Base-by-base conservation (phyloP, 352 stramenopile genomes). In the Phytophthora cryptogea region DNA sequence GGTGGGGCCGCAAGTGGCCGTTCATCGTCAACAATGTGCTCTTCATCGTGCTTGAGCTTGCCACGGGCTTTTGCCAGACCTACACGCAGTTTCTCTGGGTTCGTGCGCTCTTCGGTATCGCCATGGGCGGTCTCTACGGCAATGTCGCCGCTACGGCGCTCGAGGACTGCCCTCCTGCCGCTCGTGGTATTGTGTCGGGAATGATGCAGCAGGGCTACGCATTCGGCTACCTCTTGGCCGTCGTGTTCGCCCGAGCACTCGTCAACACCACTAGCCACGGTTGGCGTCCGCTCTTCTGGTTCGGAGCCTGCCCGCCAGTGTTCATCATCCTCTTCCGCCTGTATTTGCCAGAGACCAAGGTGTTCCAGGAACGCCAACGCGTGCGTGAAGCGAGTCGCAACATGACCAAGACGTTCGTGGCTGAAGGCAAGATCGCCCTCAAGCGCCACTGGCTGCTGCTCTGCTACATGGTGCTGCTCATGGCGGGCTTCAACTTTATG, bases 201-300 rank as follows among this genome's bases (percentile, higher is more conserved):
- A 83, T 83, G 37, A 64, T 83, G 43, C 74, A 83, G 42, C 70
- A 83, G 31, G 74, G 74, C 1, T 83, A 80, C 48, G 70, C 70
- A 3, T 72, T 72, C 54, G 70, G 70, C 23, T 80, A 80, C 59
- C 51, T 80, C 2, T 37, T 80, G 17, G 68, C 60, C 14, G 57
- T 70, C 11, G 59, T 83, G 8, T 72, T 72, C 39, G 43, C 70
- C 0, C 70, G 70, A n/a, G 71, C 52, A 11, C 51, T 80, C 0
- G 67, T 76, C 5, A 44, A 67, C 55, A 80, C 70, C 2, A 82
- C 73, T 0, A 66, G 58, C 57, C 66, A 78, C 45, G 69, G 72
- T 23, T 82, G 72, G 72, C 66, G 72, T 30, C 70, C 69, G 54
- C 63, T 77, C 14, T 76, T 68, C 56, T 82, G 73, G 72, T 82